These are phyloP conservation scores for Paradendryphiella salina DNA, from an alignment of 2,329 filamentous ascomycete genomes.

Conservation along the genomic window DNA sequence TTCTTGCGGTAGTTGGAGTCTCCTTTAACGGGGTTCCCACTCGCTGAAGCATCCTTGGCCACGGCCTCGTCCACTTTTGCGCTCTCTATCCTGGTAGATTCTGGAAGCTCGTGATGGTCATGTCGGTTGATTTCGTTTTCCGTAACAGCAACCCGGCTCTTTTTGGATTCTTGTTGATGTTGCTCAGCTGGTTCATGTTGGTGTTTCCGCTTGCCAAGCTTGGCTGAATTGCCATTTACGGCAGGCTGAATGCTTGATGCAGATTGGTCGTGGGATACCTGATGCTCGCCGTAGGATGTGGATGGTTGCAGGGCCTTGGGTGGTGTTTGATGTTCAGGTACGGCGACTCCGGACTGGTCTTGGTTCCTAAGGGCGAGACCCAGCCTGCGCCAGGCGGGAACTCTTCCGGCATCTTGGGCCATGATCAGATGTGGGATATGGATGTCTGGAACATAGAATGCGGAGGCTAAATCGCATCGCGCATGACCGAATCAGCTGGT, in stretches of 20 bases:
- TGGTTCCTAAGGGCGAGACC: slow-evolving; percentile 63
- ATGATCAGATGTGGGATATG: slow-evolving; percentile 41
- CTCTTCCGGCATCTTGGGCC: slow-evolving; percentile 25
- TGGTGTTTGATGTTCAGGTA: slow-evolving; percentile 22
- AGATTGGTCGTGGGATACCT: slow-evolving; percentile 12
- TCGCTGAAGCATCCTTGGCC: slow-evolving; percentile 9
- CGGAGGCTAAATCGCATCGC: slow-evolving; percentile 31
- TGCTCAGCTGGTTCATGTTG: slow-evolving; percentile 35
- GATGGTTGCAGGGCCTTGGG: slow-evolving; percentile 15
- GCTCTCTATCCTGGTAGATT: slow-evolving; percentile 12
- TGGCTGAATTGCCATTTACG: slow-evolving; percentile 32
- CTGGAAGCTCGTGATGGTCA: slow-evolving; percentile 1
- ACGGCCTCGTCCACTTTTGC: slow-evolving; percentile 9
- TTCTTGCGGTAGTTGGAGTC: slow-evolving; percentile 46
- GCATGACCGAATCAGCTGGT: slow-evolving; percentile 45
- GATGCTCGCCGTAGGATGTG: slow-evolving; percentile 8
- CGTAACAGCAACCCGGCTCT: slow-evolving; percentile 24
- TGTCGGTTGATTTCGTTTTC: slow-evolving; percentile 6
- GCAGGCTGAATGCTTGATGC: slow-evolving; percentile 22
- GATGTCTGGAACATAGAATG: slow-evolving; percentile 23
- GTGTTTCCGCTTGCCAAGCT: slow-evolving; percentile 46
- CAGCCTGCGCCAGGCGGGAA: slow-evolving; percentile 63
- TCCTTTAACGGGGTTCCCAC: slow-evolving; percentile 29
- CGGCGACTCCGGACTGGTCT: slow-evolving; percentile 44
- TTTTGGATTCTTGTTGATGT: slow-evolving; percentile 29